These are phyloP conservation scores for Pythium folliculosum DNA, from an alignment of 352 stramenopile genomes.

Conservation along the genomic window DNA sequence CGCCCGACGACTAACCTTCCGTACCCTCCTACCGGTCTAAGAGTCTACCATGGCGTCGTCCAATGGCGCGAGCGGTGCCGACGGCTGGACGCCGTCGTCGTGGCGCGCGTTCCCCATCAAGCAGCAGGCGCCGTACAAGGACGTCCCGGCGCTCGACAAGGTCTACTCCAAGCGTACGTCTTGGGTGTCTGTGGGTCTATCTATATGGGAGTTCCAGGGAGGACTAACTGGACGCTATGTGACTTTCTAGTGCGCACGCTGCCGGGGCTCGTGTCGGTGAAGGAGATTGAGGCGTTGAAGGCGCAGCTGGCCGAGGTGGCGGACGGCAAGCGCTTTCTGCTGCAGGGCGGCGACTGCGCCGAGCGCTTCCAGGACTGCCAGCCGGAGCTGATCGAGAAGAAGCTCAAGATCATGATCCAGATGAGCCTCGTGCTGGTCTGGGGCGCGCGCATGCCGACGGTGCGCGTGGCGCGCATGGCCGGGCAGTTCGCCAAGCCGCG, in stretches of 20 bases:
- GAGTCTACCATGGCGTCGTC: neutral
- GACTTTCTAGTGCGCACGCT: conserved; percentile 64
- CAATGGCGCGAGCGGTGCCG: neutral
- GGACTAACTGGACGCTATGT: neutral
- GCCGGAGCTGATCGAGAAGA: conserved; percentile 87
- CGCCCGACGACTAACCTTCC: neutral
- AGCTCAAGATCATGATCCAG: conserved; percentile 95
- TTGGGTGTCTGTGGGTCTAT: neutral
- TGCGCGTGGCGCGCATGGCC: conserved; percentile 96
- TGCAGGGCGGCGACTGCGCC: conserved; percentile 98
- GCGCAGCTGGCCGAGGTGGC: conserved; percentile 93
- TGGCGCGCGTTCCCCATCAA: conserved; percentile 81
- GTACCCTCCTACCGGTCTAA: neutral
- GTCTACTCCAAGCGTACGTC: conserved; percentile 71
- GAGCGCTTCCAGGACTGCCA: conserved; percentile 95
- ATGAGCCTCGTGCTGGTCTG: conserved; percentile 98
- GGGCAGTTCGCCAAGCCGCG: conserved; percentile 99
- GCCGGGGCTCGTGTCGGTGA: conserved; percentile 95
- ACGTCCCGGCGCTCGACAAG: conserved; percentile 65
- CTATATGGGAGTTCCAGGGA: neutral
- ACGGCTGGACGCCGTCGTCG: conserved; percentile 64
- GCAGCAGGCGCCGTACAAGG: conserved; percentile 79
- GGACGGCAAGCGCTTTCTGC: conserved; percentile 96
- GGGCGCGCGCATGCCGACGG: conserved; percentile 96
- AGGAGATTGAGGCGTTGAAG: conserved; percentile 93